phyloP scores from a whole-genome alignment of 2,329 filamentous ascomycete species.

The Penicillium sclerotiorum region DNA sequence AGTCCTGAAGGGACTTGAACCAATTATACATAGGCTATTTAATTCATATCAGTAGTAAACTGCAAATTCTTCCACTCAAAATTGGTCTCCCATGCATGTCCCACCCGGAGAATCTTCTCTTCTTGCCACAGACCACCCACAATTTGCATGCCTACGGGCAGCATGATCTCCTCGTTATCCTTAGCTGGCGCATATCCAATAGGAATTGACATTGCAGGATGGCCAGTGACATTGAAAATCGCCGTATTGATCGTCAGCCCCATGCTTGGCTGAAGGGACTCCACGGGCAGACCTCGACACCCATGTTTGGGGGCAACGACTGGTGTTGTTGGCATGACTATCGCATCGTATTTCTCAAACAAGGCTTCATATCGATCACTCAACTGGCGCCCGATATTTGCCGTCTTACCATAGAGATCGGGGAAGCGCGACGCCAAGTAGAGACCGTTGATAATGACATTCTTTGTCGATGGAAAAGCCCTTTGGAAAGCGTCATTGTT shows the following conservation, averaged over 20 bases:
- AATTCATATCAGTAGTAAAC: conserved; percentile 9
- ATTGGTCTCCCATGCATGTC: conserved; percentile 28
- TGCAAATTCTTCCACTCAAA: conserved; percentile 27
- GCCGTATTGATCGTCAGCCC: conserved; percentile 60
- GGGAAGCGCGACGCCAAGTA: conserved; percentile 45
- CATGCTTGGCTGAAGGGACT: conserved; percentile 42
- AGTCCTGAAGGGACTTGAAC: too few relatives aligned
- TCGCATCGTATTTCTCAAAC: conserved; percentile 43
- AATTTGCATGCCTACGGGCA: conserved; percentile 60
- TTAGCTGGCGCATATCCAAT: conserved; percentile 47
- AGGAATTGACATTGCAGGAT: conserved; percentile 58
- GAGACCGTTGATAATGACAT: conserved; percentile 44
- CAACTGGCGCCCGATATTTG: conserved; percentile 44
- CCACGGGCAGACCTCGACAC: conserved; percentile 25
- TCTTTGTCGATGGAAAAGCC: conserved; percentile 49
- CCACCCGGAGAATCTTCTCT: conserved; percentile 26
- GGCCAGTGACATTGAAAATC: conserved; percentile 60
- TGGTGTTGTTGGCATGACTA: conserved; percentile 45
- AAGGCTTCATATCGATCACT: conserved; percentile 44
- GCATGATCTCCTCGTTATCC: conserved; percentile 28
- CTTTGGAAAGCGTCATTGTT: conserved; percentile 54
- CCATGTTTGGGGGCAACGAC: conserved; percentile 30
- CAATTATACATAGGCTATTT: too few relatives aligned
- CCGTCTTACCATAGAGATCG: conserved; percentile 44
- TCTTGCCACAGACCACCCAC: conserved; percentile 47